Evolutionary conservation across 805 yeast genomes (phyloP).

Genomic region (Aciculoconidium aculeatum): DNA sequence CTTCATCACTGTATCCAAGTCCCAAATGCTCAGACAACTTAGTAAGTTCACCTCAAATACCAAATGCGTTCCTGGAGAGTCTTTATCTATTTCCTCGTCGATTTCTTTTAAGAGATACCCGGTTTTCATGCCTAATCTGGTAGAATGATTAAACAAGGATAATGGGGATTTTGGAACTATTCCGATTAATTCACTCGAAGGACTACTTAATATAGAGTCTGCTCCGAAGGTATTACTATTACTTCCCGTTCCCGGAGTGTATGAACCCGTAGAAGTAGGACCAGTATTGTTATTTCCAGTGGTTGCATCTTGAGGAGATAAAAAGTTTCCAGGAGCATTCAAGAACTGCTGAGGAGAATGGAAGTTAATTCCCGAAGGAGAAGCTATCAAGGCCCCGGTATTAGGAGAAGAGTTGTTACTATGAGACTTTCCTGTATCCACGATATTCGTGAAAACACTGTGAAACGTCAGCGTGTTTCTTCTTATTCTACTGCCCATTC

Average conservation of each 20-base stretch:
- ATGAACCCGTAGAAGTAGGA: constrained; percentile 2
- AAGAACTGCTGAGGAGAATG: constrained; percentile 35
- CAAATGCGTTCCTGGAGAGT: constrained; percentile 18
- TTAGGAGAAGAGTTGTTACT: constrained; percentile 18
- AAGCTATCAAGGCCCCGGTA: constrained; percentile 19
- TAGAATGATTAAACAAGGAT: constrained; percentile 66
- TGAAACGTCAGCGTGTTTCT: constrained; percentile 1
- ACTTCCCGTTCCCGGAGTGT: not conserved
- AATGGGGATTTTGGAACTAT: constrained; percentile 53
- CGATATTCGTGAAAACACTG: too few species aligned
- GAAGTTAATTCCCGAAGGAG: constrained; percentile 28
- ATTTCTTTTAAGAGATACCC: constrained; percentile 55
- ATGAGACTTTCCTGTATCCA: constrained; percentile 1
- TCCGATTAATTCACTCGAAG: constrained; percentile 49
- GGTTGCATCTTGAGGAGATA: constrained; percentile 26
- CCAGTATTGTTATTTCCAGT: constrained; percentile 2
- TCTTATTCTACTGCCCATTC: constrained; percentile 1
- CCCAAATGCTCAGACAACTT: constrained; percentile 68
- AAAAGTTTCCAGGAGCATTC: constrained; percentile 26
- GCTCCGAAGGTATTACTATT: constrained; percentile 1
- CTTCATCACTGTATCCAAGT: constrained; percentile 48
- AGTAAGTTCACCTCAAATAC: constrained; percentile 61
- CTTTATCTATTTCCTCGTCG: too few species aligned
- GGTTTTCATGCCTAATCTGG: constrained; percentile 62
- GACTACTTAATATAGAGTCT: constrained; percentile 35